Evolutionary conservation across 106 monocot genomes (phyloP), one percentile per base, ranked within the genome.

Genomic region (Acorus gramineus): DNA sequence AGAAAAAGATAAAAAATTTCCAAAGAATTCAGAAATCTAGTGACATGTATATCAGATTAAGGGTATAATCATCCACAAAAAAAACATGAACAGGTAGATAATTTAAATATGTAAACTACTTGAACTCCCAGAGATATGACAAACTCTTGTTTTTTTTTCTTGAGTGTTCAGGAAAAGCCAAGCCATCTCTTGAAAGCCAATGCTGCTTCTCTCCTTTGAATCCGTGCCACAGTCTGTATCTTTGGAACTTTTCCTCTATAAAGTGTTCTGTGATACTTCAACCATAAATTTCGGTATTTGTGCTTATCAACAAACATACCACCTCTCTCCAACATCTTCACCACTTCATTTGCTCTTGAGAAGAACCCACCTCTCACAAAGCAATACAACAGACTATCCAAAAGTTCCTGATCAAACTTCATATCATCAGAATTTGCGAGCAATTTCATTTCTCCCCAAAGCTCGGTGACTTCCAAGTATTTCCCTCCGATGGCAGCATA

Each of bases 391-490:
- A 86, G 71, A 1, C 80, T 86, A 69, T 95, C 94, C 45, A 95
- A 75, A 58, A 95, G 81, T 61, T 95, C 94, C 49, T 86, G 84
- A 73, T 94, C 89, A 70, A 90, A 90, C 45, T 84, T 82, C 72
- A 94, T 60, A 4, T 59, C 71, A 11, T 60, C 70, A 5, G 84
- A 80, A 61, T 51, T 66, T 4, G 56, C 57, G 59, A 90, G 46
- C 49, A 74, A 52, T 74, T 95, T 95, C 94, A 90, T 95, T 78
- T 95, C 90, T 47, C 94, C 90, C 94, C 90, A 95, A 46, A 90
- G 52, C 9, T 90, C 89, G 2, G 89, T 83, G 46, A 85, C 79
- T 74, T 90, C 80, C 46, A 79, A 70, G 66, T 98, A 89, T 65
- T 83, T 88, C 2, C 92, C 92, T 7, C 98, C 92, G 52, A 98